A percentile compares a stretch with the other conserved stretches of the same genome.
Conservation (phyloP, 2,329 filamentous ascomycete species). For the Mollisia scopiformis region DNA sequence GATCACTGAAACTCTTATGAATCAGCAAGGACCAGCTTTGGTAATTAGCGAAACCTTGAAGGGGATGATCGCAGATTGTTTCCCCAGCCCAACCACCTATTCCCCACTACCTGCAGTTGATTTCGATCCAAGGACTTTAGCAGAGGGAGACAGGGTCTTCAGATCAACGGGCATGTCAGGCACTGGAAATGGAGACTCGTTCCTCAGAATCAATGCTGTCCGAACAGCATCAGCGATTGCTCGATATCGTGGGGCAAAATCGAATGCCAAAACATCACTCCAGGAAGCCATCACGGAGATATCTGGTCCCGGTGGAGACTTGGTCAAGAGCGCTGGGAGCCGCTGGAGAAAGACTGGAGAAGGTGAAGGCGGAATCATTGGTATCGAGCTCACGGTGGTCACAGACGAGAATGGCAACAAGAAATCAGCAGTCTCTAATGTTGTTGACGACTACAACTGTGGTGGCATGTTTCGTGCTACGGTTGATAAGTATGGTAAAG, state of each 20-base stretch:
- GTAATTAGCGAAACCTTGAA: constrained; percentile 47
- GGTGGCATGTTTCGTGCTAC: constrained; percentile 87
- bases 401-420: constrained; percentile 45
- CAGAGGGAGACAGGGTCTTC: constrained; percentile 24
- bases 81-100: constrained; percentile 50
- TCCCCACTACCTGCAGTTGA: constrained; percentile 23
- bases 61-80: constrained; percentile 59
- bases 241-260: constrained; percentile 51
- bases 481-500: constrained; percentile 63
- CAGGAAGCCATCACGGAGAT: constrained; percentile 64
- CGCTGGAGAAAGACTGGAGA: constrained; percentile 77
- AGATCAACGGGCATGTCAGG: constrained; percentile 65
- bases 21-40: constrained; percentile 38
- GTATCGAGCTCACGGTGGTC: constrained; percentile 65
- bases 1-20: constrained; percentile 20
- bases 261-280: constrained; percentile 42
- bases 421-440: constrained; percentile 48
- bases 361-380: constrained; percentile 85
- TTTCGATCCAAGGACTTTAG: constrained; percentile 37
- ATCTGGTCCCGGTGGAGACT: constrained; percentile 70
- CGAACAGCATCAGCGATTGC: constrained; percentile 75
- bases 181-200: constrained; percentile 88
- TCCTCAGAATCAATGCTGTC: constrained; percentile 71
- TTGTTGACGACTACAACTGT: constrained; percentile 82
- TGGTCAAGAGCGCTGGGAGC: constrained; percentile 73